Conservation (phyloP, 768 basidiomycete species). For the Tulasnella sp. region DNA sequence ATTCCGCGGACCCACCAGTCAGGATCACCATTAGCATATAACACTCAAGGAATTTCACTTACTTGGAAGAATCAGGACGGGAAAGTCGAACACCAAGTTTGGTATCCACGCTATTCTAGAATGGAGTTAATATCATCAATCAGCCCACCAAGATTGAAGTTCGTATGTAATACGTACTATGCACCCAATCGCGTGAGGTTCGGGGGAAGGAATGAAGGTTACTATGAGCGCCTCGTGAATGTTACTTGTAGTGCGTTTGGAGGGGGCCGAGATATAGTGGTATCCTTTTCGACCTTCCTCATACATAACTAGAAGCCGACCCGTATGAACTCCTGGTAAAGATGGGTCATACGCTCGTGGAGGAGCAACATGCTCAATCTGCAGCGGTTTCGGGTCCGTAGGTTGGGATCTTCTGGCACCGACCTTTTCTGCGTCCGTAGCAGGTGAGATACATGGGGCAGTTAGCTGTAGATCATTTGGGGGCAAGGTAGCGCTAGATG, state of each 20-base stretch:
- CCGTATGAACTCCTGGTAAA: not conserved
- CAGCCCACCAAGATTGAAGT: no score
- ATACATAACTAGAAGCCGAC: not conserved
- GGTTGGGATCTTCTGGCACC: no score
- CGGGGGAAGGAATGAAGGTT: not conserved
- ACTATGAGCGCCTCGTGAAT: not conserved
- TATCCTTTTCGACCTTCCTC: not conserved
- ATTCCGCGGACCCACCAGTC: not conserved
- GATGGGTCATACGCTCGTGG: not conserved
- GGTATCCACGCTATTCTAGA: no score
- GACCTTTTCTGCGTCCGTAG: no score
- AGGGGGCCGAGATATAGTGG: not conserved
- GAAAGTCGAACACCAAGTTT: no score
- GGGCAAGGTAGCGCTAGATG: not conserved
- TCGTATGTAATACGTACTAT: not conserved
- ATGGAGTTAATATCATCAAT: not conserved
- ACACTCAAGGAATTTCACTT: not conserved
- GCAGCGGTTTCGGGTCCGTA: no score
- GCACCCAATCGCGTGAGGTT: not conserved
- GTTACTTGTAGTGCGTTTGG: not conserved
- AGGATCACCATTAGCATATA: no score
- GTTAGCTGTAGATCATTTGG: not conserved
- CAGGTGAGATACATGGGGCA: no score
- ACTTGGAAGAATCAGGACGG: not conserved
- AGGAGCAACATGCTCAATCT: not conserved